These are phyloP conservation scores for Pontederia crassipes DNA, from an alignment of 176 grass and related monocot species.

Conservation along the genomic window DNA sequence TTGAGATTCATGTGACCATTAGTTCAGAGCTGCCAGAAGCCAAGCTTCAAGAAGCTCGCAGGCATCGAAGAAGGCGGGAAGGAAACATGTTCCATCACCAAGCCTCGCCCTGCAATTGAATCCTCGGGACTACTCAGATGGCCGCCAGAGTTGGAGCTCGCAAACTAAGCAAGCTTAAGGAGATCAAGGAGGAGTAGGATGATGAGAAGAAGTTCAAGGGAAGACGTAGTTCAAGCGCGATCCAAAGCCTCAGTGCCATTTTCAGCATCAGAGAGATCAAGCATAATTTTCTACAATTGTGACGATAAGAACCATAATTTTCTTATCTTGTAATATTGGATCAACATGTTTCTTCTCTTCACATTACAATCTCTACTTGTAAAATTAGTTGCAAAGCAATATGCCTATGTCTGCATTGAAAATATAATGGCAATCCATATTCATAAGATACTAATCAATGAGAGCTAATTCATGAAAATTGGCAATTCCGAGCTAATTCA, in stretches of 20 bases:
- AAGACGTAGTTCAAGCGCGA: conserved; percentile 37
- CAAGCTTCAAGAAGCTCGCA: conserved; percentile 3
- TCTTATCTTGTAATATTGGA: no score
- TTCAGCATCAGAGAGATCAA: no score
- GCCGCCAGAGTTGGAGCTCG: conserved; percentile 3
- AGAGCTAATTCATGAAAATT: no score
- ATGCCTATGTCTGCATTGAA: no score
- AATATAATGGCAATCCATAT: no score
- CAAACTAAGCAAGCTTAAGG: conserved; percentile 13
- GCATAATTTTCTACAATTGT: no score
- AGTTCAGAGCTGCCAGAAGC: conserved; percentile 30
- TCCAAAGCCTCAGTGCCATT: conserved; percentile 45
- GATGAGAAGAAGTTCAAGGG: conserved; percentile 27
- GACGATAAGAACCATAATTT: no score
- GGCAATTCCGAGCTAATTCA: no score
- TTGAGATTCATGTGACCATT: conserved; percentile 55
- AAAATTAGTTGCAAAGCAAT: no score
- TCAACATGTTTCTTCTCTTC: no score
- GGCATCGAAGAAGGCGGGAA: conserved; percentile 5
- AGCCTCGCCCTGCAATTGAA: not conserved
- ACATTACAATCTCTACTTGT: no score
- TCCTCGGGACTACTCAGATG: conserved; percentile 4
- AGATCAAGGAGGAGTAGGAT: conserved; percentile 14
- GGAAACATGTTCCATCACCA: not conserved
- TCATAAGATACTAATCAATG: no score